A percentile compares a stretch with the other conserved stretches of the same genome.
Conservation (phyloP, 768 basidiomycete genomes). For the Suillus subaureus region DNA sequence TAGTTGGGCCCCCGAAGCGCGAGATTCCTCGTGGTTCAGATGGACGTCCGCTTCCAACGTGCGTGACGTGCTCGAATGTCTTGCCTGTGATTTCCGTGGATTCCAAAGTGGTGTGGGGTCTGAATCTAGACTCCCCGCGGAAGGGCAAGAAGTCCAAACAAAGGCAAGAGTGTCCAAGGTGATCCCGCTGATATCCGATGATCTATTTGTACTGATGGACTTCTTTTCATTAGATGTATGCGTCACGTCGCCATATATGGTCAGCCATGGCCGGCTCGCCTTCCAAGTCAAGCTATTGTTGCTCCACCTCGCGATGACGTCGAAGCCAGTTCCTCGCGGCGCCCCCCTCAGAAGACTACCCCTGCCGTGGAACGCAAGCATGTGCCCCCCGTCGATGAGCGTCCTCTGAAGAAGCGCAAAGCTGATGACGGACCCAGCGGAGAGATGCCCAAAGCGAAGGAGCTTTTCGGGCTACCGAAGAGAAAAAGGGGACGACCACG, state of each 20-base stretch:
- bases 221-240: slow-evolving; percentile 57
- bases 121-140: slow-evolving; percentile 49
- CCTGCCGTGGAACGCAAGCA: slow-evolving; percentile 59
- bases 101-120: slow-evolving; percentile 74
- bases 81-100: slow-evolving; percentile 79
- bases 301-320: slow-evolving; percentile 48
- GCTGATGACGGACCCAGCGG: slow-evolving; percentile 36
- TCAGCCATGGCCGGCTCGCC: slow-evolving; percentile 68
- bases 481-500: slow-evolving; percentile 38
- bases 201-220: slow-evolving; percentile 14
- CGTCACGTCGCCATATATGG: slow-evolving; percentile 81
- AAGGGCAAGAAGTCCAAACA: slow-evolving; percentile 58
- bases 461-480: slow-evolving; percentile 33
- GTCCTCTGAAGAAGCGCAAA: slow-evolving; percentile 53
- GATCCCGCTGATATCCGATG: slow-evolving; percentile 27
- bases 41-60: slow-evolving; percentile 70
- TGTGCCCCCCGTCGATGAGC: slow-evolving; percentile 43
- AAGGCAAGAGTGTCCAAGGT: slow-evolving; percentile 79
- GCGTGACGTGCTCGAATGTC: slow-evolving; percentile 69
- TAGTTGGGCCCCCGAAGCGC: slow-evolving; percentile 40
- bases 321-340: slow-evolving; percentile 39
- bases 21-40: slow-evolving; percentile 59
- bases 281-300: slow-evolving; percentile 46
- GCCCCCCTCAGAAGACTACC: slow-evolving; percentile 53
- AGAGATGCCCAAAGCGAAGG: slow-evolving; percentile 37